Conservation (phyloP, 306 rosid genomes). For the Hippophae rhamnoides region DNA sequence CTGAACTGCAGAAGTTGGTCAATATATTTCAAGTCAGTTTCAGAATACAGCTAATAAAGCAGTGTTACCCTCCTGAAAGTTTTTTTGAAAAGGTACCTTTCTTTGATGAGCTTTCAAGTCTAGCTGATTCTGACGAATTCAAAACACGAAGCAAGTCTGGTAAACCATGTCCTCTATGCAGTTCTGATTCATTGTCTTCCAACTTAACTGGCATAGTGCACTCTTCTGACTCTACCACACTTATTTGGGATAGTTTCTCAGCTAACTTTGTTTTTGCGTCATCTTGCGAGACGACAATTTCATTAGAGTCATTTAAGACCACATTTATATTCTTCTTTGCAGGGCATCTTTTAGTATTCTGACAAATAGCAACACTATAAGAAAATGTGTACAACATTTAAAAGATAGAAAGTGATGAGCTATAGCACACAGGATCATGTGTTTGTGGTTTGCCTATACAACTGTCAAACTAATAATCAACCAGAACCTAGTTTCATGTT, state of each 20-base stretch:
- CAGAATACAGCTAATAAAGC: no score
- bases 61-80: no score
- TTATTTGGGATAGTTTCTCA: slow-evolving; percentile 58
- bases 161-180: no score
- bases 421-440: slow-evolving; percentile 1
- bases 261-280: slow-evolving; percentile 52
- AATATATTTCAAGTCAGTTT: no score
- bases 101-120: no score
- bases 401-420: neutral
- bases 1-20: no score
- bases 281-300: slow-evolving; percentile 33
- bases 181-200: no score
- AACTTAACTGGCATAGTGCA: slow-evolving; percentile 2
- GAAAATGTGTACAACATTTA: slow-evolving; percentile 1
- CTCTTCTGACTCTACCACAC: slow-evolving; percentile 48
- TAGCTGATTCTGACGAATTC: no score
- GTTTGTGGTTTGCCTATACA: neutral
- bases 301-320: slow-evolving; percentile 17
- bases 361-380: slow-evolving; percentile 24
- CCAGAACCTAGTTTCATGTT: neutral
- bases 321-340: slow-evolving; percentile 26
- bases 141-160: no score
- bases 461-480: neutral
- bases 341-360: slow-evolving; percentile 31
- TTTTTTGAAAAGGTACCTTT: no score